phyloP scores from a whole-genome alignment of 1,284 basidiomycete species.

The Sanghuangporus baumii region DNA sequence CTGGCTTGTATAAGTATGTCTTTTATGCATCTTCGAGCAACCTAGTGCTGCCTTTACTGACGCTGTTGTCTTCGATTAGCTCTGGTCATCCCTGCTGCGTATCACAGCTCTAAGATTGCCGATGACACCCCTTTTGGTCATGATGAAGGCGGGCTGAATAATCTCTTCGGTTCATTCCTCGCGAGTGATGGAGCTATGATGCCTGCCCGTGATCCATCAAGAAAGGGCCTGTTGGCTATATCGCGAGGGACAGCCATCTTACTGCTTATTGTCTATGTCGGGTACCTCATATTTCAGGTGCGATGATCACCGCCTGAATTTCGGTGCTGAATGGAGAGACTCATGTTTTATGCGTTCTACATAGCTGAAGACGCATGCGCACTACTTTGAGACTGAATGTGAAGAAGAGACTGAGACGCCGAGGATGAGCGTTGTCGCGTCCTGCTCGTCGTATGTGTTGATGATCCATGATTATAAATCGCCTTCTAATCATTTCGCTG shows the following conservation, averaged over 20 bases:
- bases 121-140: slow-evolving; percentile 9
- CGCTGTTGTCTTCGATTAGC: slow-evolving; percentile 35
- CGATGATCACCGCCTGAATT: slow-evolving; percentile 18
- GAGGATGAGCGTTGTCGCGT: slow-evolving; percentile 66
- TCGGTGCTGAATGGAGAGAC: too few relatives aligned
- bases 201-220: slow-evolving; percentile 29
- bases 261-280: slow-evolving; percentile 76
- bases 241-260: slow-evolving; percentile 83
- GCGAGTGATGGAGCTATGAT: slow-evolving; percentile 20
- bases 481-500: not conserved
- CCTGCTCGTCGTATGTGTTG: slow-evolving; percentile 46
- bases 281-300: slow-evolving; percentile 77
- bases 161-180: slow-evolving; percentile 4
- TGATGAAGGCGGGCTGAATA: not conserved
- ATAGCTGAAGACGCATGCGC: slow-evolving; percentile 47
- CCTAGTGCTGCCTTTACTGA: not conserved
- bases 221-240: slow-evolving; percentile 63
- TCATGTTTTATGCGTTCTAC: slow-evolving; percentile 16
- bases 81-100: slow-evolving; percentile 89
- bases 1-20: slow-evolving; percentile 77
- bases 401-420: slow-evolving; percentile 45
- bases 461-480: not conserved
- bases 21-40: not conserved
- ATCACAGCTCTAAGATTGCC: slow-evolving; percentile 46
- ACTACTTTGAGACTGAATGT: slow-evolving; percentile 37